Evolutionary conservation across 1,139 yeast genomes (phyloP), one percentile per base, ranked within the genome.

Genomic region (Casaregolazyma suthepensis): DNA sequence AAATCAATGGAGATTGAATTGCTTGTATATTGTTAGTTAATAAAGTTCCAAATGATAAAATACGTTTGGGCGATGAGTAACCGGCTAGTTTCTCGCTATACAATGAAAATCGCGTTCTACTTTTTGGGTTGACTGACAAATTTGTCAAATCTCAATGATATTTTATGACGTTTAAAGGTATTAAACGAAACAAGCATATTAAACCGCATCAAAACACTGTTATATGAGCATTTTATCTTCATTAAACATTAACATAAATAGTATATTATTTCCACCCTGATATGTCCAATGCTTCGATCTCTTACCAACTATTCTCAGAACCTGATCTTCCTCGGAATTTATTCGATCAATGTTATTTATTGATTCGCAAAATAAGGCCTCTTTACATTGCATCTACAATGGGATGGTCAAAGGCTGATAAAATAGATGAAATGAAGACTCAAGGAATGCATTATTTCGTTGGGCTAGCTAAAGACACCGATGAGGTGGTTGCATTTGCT

Each of bases 341-440:
- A 1, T 56, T 59, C 45, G 51, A 53, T 12, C 59, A 57, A 35
- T 64, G 70, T 54, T 66, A 63, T 56, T 48, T 51, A 9, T 59
- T 68, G 43, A 67, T 66, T 6, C 60, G 66, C 2, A 46, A 53
- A 38, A 54, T 68, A 31, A 55, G 62, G 44, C 53, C 59, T 7
- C 56, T 66, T 57, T 68, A 68, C 56, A 55, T 57, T 6, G 64
- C 59, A 5, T 57, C 66, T 13, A 83, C 83, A 0, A 57, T 58
- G 40, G 62, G 71, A 17, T 81, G 86, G 86, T 63, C 67, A 48
- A 56, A 56, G 1, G 45, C 45, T n/a, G 70, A 66, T 7, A 81
- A 81, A 61, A 56, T 63, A 15, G 66, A 59, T 12, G 86, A 81
- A 64, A 74, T 81, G 77, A 55, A 61, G 18, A 78, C 76, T 51